Evolutionary conservation across 495 filamentous ascomycete species (phyloP), one percentile per base, ranked within the genome.

Genomic region (Ramalina peruviana): DNA sequence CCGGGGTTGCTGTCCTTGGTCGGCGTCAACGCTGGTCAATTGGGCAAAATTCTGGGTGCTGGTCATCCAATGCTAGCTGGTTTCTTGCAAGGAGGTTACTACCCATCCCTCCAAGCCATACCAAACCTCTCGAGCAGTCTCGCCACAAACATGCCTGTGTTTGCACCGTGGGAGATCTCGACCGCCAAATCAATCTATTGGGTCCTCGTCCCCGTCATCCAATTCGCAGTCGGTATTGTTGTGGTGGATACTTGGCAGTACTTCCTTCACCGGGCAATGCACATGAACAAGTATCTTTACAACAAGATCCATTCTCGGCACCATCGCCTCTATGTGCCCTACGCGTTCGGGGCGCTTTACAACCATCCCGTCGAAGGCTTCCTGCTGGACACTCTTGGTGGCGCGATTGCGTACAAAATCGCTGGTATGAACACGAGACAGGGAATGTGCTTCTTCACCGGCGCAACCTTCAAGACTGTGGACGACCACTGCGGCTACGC

Each of bases 161-260:
- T 73, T 62, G 80, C 83, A 46, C 60, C 65, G 11, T 89, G 86
- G 86, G 84, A 88, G 60, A 61, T 86, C 19, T 49, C 71, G 43
- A 60, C 78, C 26, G 86, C 83, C 20, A 78, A 75, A 56, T 65
- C 67, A 33, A 68, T 86, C 46, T 89, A 89, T 66, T 78, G 76
- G 70, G 58, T 74, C 33, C 53, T 81, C 26, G 66, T 89, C 40
- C 86, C 86, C 10, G 67, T 65, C 12, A 27, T 81, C 36, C 83
- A 88, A 62, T 70, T 86, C 55, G 67, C 67, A 47, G 15, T 83
- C 16, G 86, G 78, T 27, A 72, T 83, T 56, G 60, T 73, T 56
- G 59, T 81, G 51, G 68, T 89, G 45, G 86, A 92, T 63, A 85
- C 83, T 38, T 92, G 86, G 86, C 83, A 92, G 59, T 92, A 92